A percentile compares a stretch with the other conserved stretches of the same genome.
phyloP scores from a whole-genome alignment of 2,329 filamentous ascomycete species.

The Stromatinia cepivora region DNA sequence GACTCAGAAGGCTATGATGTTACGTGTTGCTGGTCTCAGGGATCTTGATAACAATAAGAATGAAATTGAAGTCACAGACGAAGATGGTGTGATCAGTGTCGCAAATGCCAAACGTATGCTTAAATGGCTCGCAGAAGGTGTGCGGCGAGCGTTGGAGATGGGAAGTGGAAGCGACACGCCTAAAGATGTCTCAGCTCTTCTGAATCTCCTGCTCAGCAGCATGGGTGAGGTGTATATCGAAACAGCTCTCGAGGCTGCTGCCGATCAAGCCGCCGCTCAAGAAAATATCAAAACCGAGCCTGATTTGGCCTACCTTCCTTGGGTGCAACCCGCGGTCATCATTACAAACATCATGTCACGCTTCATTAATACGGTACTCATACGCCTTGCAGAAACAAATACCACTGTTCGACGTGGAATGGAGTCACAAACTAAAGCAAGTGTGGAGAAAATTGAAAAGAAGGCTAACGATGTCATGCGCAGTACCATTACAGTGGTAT shows the following conservation, averaged over 20 bases:
- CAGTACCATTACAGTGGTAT: slow-evolving; percentile 63
- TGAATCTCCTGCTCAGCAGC: slow-evolving; percentile 78
- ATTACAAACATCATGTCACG: slow-evolving; percentile 92
- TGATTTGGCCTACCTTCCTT: slow-evolving; percentile 79
- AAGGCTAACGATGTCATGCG: slow-evolving; percentile 70
- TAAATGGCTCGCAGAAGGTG: slow-evolving; percentile 94
- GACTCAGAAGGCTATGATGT: slow-evolving; percentile 86
- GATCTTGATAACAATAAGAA: slow-evolving; percentile 75
- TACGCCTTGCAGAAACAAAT: slow-evolving; percentile 85
- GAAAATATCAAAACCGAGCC: slow-evolving; percentile 82
- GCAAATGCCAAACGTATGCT: slow-evolving; percentile 97
- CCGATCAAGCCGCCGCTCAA: slow-evolving; percentile 72
- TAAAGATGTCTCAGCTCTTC: slow-evolving; percentile 84
- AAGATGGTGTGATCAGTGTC: slow-evolving; percentile 80
- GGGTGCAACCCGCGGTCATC: slow-evolving; percentile 77
- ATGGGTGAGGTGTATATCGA: slow-evolving; percentile 83
- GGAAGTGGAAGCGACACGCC: slow-evolving; percentile 84
- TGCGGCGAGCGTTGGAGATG: slow-evolving; percentile 88
- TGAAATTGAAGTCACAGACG: slow-evolving; percentile 87
- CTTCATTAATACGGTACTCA: slow-evolving; percentile 85
- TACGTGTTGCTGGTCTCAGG: slow-evolving; percentile 80
- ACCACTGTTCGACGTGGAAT: slow-evolving; percentile 78
- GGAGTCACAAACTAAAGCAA: slow-evolving; percentile 62
- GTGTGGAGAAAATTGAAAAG: slow-evolving; percentile 63
- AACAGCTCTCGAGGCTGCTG: slow-evolving; percentile 66